Evolutionary conservation across 1,139 yeast species (phyloP).

Genomic region (Scheffersomyces cryptocercus): DNA sequence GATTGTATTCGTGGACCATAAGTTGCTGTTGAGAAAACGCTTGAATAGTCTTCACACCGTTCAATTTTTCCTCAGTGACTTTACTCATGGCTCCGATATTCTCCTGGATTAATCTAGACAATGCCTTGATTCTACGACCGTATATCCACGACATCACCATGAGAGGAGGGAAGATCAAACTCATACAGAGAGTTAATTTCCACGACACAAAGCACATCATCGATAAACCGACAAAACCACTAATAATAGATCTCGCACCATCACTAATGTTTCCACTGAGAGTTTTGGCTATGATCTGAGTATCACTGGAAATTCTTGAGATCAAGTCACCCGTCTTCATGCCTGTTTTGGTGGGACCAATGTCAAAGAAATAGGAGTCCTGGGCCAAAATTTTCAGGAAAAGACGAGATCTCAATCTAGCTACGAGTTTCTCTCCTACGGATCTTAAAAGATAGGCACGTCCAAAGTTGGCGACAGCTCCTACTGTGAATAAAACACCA

Average conservation of each 20-base stretch:
- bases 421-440: constrained; percentile 84
- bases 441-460: constrained; percentile 72
- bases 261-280: constrained; percentile 90
- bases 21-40: constrained; percentile 81
- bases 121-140: constrained; percentile 75
- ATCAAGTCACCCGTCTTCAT: constrained; percentile 90
- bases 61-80: constrained; percentile 88
- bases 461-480: constrained; percentile 79
- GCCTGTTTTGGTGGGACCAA: constrained; percentile 52
- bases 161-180: constrained; percentile 80
- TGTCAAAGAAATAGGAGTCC: constrained; percentile 91
- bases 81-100: constrained; percentile 85
- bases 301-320: constrained; percentile 84
- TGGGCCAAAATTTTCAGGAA: constrained; percentile 78
- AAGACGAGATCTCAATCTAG: constrained; percentile 73
- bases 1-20: constrained; percentile 50
- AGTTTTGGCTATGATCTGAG: constrained; percentile 84
- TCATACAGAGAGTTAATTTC: constrained; percentile 72
- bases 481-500: constrained; percentile 57
- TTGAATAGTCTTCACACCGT: constrained; percentile 84
- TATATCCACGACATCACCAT: constrained; percentile 72
- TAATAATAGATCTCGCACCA: constrained; percentile 78
- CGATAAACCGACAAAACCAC: constrained; percentile 75
- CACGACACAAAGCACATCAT: constrained; percentile 92
- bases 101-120: constrained; percentile 79